phyloP scores from a whole-genome alignment of 257 asterid species.

The Paulownia fortunei region DNA sequence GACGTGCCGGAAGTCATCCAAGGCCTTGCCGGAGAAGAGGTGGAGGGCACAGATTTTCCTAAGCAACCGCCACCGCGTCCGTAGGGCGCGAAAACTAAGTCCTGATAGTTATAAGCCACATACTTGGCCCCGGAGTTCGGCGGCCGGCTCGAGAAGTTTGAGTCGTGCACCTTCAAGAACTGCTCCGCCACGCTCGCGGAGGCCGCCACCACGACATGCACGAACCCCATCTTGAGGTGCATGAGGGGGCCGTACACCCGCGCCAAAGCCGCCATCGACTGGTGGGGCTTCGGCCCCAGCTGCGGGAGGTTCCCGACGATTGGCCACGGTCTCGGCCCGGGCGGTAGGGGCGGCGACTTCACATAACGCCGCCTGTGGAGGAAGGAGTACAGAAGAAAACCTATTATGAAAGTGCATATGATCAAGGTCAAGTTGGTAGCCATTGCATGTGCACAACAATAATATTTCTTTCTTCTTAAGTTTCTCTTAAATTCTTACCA shows the following conservation, averaged over 20 bases:
- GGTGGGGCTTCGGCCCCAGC: constrained; percentile 79
- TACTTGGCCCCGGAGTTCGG: constrained; percentile 83
- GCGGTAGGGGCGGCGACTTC: constrained; percentile 50
- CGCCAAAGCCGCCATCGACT: constrained; percentile 76
- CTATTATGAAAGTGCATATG: constrained; percentile 24
- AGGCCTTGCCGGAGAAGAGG: constrained; percentile 81
- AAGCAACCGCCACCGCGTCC: constrained; percentile 90
- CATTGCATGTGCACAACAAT: not conserved
- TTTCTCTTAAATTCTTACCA: no score
- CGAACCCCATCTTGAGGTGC: constrained; percentile 81
- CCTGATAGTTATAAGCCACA: constrained; percentile 86
- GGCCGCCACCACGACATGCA: constrained; percentile 82
- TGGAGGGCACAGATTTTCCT: constrained; percentile 76
- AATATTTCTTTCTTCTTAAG: no score
- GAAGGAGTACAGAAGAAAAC: constrained; percentile 26
- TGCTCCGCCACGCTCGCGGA: constrained; percentile 78
- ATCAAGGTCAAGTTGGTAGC: not conserved
- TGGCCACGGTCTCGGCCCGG: constrained; percentile 98
- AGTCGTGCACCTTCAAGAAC: constrained; percentile 72
- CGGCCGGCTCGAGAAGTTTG: constrained; percentile 84
- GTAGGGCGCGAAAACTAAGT: constrained; percentile 88
- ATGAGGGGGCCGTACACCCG: constrained; percentile 72
- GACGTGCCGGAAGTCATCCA: constrained; percentile 73
- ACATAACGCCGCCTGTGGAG: not conserved
- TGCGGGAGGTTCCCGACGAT: constrained; percentile 80